A percentile compares a stretch with the other conserved stretches of the same genome.
phyloP scores from a whole-genome alignment of 2,329 filamentous ascomycete genomes.

The Whalleya microplaca region DNA sequence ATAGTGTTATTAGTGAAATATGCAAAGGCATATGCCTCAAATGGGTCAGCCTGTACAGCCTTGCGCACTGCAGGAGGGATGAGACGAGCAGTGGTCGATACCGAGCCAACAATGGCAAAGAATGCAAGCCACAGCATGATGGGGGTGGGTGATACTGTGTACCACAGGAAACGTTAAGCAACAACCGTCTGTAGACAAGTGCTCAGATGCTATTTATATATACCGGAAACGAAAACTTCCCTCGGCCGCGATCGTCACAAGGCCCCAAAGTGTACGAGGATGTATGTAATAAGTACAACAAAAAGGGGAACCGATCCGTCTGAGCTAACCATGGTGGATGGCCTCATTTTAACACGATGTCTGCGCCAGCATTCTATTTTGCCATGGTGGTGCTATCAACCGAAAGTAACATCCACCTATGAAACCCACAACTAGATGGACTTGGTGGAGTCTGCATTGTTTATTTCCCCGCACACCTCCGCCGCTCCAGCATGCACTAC shows the following conservation, averaged over 20 bases:
- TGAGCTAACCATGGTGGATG: not conserved
- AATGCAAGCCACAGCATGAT: slow-evolving; percentile 10
- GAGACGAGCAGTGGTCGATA: slow-evolving; percentile 3
- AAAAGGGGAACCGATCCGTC: not conserved
- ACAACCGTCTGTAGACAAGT: not conserved
- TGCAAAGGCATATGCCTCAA: slow-evolving; percentile 53
- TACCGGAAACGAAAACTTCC: not conserved
- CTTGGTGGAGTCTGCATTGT: not conserved
- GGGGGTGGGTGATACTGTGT: not conserved
- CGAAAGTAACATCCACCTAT: not conserved
- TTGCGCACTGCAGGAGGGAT: slow-evolving; percentile 11
- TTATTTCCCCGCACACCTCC: not conserved
- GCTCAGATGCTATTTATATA: not conserved
- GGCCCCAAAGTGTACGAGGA: not conserved
- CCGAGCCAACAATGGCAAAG: slow-evolving; percentile 3
- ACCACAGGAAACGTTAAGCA: not conserved
- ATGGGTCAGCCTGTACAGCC: slow-evolving; percentile 6
- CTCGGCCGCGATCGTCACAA: not conserved
- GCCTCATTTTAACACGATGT: not conserved
- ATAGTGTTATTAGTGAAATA: slow-evolving; percentile 53
- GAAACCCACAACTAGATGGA: not conserved
- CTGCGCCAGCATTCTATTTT: not conserved
- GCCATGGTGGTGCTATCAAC: not conserved
- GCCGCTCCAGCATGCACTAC: too few relatives aligned
- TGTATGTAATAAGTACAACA: not conserved